Conservation (phyloP, 2,329 filamentous ascomycete genomes). For the Penicillium sclerotigenum region DNA sequence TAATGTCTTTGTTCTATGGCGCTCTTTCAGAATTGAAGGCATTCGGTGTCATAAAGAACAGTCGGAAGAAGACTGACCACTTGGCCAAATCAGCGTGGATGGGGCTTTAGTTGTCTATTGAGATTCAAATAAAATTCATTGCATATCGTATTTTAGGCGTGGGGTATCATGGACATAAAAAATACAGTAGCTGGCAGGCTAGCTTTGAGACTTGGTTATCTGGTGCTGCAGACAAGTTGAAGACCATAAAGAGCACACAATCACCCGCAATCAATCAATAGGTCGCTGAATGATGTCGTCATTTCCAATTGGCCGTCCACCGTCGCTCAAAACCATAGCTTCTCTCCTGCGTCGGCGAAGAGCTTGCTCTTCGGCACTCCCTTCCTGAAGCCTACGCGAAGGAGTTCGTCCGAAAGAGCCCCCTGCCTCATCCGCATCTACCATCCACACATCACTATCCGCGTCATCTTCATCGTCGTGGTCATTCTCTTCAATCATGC, state of each 20-base stretch:
- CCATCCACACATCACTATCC: constrained; percentile 52
- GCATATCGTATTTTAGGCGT: constrained; percentile 14
- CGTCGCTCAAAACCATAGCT: constrained; percentile 87
- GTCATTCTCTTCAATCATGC: constrained; percentile 50
- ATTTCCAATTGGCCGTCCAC: constrained; percentile 68
- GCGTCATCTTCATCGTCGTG: constrained; percentile 44
- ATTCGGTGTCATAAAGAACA: constrained; percentile 83
- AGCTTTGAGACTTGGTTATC: not conserved
- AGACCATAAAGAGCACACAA: not conserved
- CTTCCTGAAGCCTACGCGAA: constrained; percentile 33
- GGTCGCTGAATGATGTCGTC: constrained; percentile 74
- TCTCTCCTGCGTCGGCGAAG: constrained; percentile 74
- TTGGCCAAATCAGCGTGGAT: constrained; percentile 79
- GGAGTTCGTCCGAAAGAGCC: constrained; percentile 34
- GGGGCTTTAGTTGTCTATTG: constrained; percentile 48
- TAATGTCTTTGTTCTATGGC: constrained; percentile 75
- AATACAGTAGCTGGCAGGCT: constrained; percentile 10
- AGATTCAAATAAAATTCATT: constrained; percentile 3
- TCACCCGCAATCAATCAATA: constrained; percentile 7
- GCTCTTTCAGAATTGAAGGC: constrained; percentile 79
- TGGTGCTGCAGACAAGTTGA: not conserved
- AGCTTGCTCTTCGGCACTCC: constrained; percentile 58
- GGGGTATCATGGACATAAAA: constrained; percentile 33
- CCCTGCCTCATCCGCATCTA: constrained; percentile 52
- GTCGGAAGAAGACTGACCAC: constrained; percentile 88